Percentiles rank a stretch among this genome's conserved stretches.
These are phyloP conservation scores for Ploettnerulaceae sp. DNA, from an alignment of 2,329 filamentous ascomycete species.

Conservation along the genomic window DNA sequence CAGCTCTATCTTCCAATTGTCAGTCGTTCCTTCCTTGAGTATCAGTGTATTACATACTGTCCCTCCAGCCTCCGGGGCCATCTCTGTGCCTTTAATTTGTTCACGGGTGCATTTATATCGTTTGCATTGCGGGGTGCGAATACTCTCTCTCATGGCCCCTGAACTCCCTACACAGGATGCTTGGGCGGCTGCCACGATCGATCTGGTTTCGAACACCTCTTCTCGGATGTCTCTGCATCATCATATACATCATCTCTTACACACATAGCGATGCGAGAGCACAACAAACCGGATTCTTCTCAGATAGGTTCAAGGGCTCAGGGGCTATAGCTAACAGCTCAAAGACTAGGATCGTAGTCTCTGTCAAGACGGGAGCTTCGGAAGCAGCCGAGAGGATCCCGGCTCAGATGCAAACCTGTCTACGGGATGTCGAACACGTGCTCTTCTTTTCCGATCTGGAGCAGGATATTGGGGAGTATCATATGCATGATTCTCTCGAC, in stretches of 20 bases:
- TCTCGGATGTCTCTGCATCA: background rate
- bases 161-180: too few species aligned
- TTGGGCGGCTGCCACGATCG: too few species aligned
- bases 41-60: too few species aligned
- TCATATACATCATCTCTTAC: background rate
- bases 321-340: background rate
- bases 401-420: conserved; percentile 47
- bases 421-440: conserved; percentile 45
- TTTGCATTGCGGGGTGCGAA: too few species aligned
- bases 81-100: too few species aligned
- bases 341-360: conserved; percentile 30
- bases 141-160: too few species aligned
- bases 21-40: too few species aligned
- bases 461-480: conserved; percentile 42
- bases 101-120: too few species aligned
- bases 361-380: conserved; percentile 54
- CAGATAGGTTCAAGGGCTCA: background rate
- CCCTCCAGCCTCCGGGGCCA: too few species aligned
- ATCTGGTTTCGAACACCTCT: background rate
- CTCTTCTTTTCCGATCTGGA: conserved; percentile 55
- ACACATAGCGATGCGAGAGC: background rate
- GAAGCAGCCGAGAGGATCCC: conserved; percentile 48
- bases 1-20: too few species aligned
- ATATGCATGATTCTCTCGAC: conserved; percentile 44
- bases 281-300: background rate